phyloP scores from a whole-genome alignment of 495 filamentous ascomycete species.

The Tuber melanosporum region DNA sequence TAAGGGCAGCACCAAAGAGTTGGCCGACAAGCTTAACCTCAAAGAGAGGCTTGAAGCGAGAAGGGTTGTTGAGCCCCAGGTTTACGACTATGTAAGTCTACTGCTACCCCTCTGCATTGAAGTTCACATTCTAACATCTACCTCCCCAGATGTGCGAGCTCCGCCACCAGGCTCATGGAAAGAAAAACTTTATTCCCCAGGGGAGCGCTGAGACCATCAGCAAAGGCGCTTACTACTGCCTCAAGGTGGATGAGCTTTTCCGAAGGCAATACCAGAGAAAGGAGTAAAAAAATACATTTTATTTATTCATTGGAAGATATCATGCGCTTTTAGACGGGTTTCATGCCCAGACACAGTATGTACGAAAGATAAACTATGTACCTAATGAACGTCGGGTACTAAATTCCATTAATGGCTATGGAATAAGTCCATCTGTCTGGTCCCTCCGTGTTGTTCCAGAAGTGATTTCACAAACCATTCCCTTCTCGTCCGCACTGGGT shows the following conservation, averaged over 20 bases:
- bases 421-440: not conserved
- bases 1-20: constrained; percentile 65
- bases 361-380: not conserved
- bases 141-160: constrained; percentile 73
- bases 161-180: constrained; percentile 85
- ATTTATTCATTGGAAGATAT: constrained; percentile 13
- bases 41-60: constrained; percentile 66
- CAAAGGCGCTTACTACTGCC: constrained; percentile 81
- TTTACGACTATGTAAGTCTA: constrained; percentile 71
- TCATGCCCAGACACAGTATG: not conserved
- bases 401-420: not conserved
- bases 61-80: constrained; percentile 67
- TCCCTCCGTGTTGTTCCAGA: not conserved
- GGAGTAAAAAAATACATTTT: constrained; percentile 51
- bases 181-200: constrained; percentile 78
- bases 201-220: constrained; percentile 72
- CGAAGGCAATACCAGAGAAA: constrained; percentile 80
- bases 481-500: not conserved
- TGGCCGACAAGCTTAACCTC: constrained; percentile 73
- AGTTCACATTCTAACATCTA: constrained; percentile 26
- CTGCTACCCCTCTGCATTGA: not conserved
- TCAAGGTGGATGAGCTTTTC: constrained; percentile 91
- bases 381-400: not conserved
- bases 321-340: not conserved
- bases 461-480: not conserved